Evolutionary conservation across 257 asterid genomes (phyloP), one percentile per base, ranked within the genome.

Genomic region (Leptodermis oblonga): DNA sequence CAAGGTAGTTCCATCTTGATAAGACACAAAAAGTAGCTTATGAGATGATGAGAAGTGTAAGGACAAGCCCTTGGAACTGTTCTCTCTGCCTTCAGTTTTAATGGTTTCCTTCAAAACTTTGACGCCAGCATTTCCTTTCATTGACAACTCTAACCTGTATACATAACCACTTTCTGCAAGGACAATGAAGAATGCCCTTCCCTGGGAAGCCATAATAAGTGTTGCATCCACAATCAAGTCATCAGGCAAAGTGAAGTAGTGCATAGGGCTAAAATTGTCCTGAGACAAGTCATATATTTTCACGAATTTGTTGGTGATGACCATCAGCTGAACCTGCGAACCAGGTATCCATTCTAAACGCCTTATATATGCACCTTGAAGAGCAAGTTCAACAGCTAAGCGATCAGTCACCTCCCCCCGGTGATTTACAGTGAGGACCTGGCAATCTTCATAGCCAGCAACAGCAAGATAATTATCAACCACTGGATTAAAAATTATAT

Each of bases 371-470:
- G 99, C 96, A 86, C 97, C 99, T 75, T 94, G 99, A 73, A 94
- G 86, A 80, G 97, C 92, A 73, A 94, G 97, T 81, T 94, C 99
- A 78, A 94, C 84, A 33, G 99, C 91, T 69, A 94, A 80, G 70
- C 99, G 94, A 79, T 94, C 99, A 71, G 87, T 82, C 83, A 94
- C 97, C 77, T 94, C 99, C 70, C 99, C 99, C 70, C 97, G 92
- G 79, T 91, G 97, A 75, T 87, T 91, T 60, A 93, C 82, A 2
- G 99, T 89, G 69, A 94, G 97, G 65, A 94, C 95, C 80, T 87
- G 99, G 85, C 99, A 94, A 80, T 94, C 99, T 86, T 89, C 99
- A 80, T 91, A 91, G 78, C 99, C 99, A 62, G 97, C 96, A 67
- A 94, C 99, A 72, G 90, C 96, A 70, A 94, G 86, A 85, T 94